phyloP scores from a whole-genome alignment of 306 rosid genomes.

The Vigna nakashimae region DNA sequence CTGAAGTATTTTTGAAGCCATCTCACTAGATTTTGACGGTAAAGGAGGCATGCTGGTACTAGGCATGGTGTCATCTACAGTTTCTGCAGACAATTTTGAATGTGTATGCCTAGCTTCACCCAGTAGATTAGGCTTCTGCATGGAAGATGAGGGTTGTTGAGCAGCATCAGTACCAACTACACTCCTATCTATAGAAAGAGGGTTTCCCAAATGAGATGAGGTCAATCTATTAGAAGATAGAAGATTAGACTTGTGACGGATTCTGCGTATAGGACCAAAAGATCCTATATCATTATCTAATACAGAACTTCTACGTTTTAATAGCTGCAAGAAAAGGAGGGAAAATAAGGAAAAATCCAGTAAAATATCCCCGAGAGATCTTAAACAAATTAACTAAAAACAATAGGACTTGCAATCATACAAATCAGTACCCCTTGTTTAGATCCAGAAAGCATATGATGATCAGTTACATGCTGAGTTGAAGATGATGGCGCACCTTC shows the following conservation, averaged over 20 bases:
- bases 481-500: slow-evolving; percentile 69
- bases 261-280: slow-evolving; percentile 79
- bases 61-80: slow-evolving; percentile 55
- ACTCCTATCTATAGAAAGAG: slow-evolving; percentile 46
- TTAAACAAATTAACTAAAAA: slow-evolving; percentile 1
- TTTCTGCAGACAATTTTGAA: slow-evolving; percentile 54
- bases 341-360: slow-evolving; percentile 2
- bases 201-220: slow-evolving; percentile 53
- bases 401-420: slow-evolving; percentile 22
- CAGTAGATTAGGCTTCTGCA: slow-evolving; percentile 52
- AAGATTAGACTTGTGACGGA: slow-evolving; percentile 81
- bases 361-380: slow-evolving; percentile 26
- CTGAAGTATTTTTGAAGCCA: slow-evolving; percentile 83
- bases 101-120: slow-evolving; percentile 48
- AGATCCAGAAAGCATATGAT: slow-evolving; percentile 60
- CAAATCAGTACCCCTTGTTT: slow-evolving; percentile 63
- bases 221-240: slow-evolving; percentile 68
- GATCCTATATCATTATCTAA: slow-evolving; percentile 84
- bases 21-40: slow-evolving; percentile 77
- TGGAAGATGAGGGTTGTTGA: slow-evolving; percentile 53
- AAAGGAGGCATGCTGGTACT: slow-evolving; percentile 58
- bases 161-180: slow-evolving; percentile 49
- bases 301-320: slow-evolving; percentile 75
- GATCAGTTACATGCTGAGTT: slow-evolving; percentile 58
- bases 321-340: slow-evolving; percentile 49